Percentiles rank a stretch among this genome's conserved stretches.
phyloP scores from a whole-genome alignment of 2,329 filamentous ascomycete species.

The Aureobasidium sp. region DNA sequence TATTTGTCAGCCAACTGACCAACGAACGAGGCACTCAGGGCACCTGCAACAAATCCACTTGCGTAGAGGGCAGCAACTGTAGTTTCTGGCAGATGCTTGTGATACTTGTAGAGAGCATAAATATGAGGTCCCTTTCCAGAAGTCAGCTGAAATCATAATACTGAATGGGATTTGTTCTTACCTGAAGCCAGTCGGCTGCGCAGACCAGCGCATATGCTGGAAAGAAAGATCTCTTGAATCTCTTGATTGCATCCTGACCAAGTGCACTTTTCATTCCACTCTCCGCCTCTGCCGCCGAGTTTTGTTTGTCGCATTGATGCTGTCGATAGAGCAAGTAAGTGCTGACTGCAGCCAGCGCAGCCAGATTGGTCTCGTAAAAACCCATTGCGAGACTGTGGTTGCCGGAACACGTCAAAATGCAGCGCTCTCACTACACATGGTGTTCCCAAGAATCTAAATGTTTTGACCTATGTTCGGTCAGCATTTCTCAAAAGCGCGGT shows the following conservation, averaged over 20 bases:
- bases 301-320: constrained; percentile 8
- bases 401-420: not conserved
- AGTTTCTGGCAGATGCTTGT: constrained; percentile 38
- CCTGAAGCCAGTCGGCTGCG: constrained; percentile 39
- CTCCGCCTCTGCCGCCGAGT: constrained; percentile 13
- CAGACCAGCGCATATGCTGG: constrained; percentile 37
- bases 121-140: constrained; percentile 37
- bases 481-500: not conserved
- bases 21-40: constrained; percentile 40
- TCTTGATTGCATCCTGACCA: constrained; percentile 22
- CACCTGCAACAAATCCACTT: constrained; percentile 42
- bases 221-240: constrained; percentile 35
- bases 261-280: constrained; percentile 21
- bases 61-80: constrained; percentile 39
- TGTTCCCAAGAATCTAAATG: not conserved
- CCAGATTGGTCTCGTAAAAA: constrained; percentile 19
- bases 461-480: not conserved
- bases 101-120: constrained; percentile 46
- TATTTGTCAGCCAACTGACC: constrained; percentile 42
- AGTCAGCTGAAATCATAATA: not conserved
- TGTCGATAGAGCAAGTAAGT: constrained; percentile 15
- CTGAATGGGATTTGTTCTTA: constrained; percentile 18
- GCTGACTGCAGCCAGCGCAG: constrained; percentile 17
- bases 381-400: constrained; percentile 13
- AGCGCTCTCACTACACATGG: not conserved